A percentile compares a stretch with the other conserved stretches of the same genome.
Conservation (phyloP, 176 grass and related monocot genomes). For the Raddia guianensis region DNA sequence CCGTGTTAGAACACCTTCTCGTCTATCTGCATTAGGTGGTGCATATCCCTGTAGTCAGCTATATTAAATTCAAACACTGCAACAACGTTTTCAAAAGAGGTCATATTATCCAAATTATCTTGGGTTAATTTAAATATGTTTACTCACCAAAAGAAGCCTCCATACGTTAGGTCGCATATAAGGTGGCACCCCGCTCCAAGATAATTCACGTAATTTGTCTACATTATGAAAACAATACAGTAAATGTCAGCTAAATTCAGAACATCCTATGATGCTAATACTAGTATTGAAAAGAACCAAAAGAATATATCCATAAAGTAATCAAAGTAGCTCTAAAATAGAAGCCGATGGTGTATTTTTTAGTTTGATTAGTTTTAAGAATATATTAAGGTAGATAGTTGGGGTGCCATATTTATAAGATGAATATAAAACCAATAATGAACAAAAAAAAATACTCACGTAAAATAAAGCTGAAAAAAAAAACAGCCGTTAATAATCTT, state of each 20-base stretch:
- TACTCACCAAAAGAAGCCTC: conserved; percentile 94
- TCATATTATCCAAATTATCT: background rate
- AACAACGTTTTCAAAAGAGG: conserved; percentile 27
- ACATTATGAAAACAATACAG: conserved; percentile 38
- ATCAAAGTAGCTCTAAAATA: conserved; percentile 15
- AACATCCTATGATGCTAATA: background rate
- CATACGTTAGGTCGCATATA: conserved; percentile 96
- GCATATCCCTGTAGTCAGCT: conserved; percentile 95
- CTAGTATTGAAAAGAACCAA: background rate
- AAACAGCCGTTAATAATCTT: background rate
- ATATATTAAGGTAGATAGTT: background rate
- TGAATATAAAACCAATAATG: background rate
- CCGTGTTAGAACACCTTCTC: conserved; percentile 80
- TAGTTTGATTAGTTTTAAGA: background rate
- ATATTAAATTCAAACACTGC: conserved; percentile 73
- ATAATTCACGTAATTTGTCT: conserved; percentile 93
- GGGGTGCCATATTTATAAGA: background rate
- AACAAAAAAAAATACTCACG: background rate
- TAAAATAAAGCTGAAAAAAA: background rate
- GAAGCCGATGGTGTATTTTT: background rate
- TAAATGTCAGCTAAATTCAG: conserved; percentile 19
- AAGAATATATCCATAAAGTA: background rate
- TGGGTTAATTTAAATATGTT: background rate
- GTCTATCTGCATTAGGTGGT: conserved; percentile 92
- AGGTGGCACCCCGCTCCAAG: conserved; percentile 98